Conservation (phyloP, 2,329 filamentous ascomycete species). For the Penicillium sp. region DNA sequence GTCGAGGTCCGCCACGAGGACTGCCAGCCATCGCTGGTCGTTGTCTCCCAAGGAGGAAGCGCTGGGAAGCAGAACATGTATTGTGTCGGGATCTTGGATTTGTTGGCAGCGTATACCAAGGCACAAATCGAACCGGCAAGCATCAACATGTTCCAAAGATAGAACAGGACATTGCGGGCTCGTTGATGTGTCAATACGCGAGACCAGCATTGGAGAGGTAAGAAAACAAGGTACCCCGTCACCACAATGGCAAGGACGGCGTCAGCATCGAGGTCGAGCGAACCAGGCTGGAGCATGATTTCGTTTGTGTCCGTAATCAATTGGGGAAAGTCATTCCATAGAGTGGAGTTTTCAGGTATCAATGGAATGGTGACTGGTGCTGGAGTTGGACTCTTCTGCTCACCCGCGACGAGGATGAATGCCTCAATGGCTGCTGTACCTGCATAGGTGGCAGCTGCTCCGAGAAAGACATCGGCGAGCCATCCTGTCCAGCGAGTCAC, state of each 20-base stretch:
- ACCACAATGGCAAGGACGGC: conserved; percentile 38
- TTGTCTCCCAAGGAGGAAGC: conserved; percentile 23
- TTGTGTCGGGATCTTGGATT: conserved; percentile 23
- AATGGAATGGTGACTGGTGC: conserved; percentile 29
- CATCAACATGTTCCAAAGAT: conserved; percentile 36
- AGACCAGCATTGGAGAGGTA: conserved; percentile 39
- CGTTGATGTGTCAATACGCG: conserved; percentile 30
- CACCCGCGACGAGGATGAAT: conserved; percentile 33
- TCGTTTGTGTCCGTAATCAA: conserved; percentile 23
- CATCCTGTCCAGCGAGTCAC: conserved; percentile 35
- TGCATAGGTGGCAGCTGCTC: conserved; percentile 37
- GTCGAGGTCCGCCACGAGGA: conserved; percentile 25
- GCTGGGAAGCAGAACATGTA: conserved; percentile 38
- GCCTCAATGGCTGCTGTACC: conserved; percentile 36
- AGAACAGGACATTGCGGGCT: conserved; percentile 31
- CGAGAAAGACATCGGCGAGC: conserved; percentile 35
- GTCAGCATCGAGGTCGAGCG: conserved; percentile 36
- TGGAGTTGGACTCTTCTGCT: conserved; percentile 7
- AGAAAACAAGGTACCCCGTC: conserved; percentile 37
- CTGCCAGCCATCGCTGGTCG: conserved; percentile 33
- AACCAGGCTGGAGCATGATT: conserved; percentile 30
- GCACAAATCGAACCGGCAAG: conserved; percentile 34
- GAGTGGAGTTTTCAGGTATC: conserved; percentile 17
- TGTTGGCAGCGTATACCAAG: conserved; percentile 26
- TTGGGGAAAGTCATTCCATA: conserved; percentile 21